These are phyloP conservation scores for Lepiota brunneoincarnata DNA, from an alignment of 768 basidiomycete genomes.

Conservation along the genomic window DNA sequence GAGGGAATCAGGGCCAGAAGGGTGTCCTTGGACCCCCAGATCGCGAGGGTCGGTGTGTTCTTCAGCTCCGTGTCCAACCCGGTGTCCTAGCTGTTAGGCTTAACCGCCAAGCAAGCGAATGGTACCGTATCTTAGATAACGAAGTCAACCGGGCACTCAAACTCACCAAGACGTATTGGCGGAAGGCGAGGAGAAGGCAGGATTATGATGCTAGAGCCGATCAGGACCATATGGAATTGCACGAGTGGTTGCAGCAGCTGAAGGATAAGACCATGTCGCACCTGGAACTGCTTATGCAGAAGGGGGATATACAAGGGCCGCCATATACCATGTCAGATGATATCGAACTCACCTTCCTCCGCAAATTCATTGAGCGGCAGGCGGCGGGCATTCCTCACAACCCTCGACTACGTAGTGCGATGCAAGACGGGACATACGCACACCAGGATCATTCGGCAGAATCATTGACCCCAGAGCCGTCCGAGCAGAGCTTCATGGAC, in stretches of 20 bases:
- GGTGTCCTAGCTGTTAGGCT: conserved; percentile 75
- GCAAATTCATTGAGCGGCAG: conserved; percentile 81
- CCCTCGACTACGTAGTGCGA: conserved; percentile 65
- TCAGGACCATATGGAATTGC: conserved; percentile 87
- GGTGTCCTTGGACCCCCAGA: conserved; percentile 72
- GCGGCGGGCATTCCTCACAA: conserved; percentile 75
- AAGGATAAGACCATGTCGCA: conserved; percentile 91
- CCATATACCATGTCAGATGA: conserved; percentile 82
- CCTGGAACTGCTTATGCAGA: conserved; percentile 83
- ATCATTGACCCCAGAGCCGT: conserved; percentile 47
- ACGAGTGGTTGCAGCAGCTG: conserved; percentile 84
- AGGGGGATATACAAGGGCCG: conserved; percentile 82
- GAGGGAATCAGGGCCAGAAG: conserved; percentile 86
- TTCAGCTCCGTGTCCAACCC: conserved; percentile 83
- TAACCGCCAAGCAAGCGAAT: conserved; percentile 76
- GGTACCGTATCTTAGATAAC: conserved; percentile 75
- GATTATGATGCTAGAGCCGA: conserved; percentile 84
- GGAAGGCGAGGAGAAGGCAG: conserved; percentile 77
- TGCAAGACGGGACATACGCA: conserved; percentile 28
- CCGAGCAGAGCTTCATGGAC: conserved; percentile 41
- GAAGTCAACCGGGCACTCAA: conserved; percentile 82
- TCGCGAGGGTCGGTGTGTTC: conserved; percentile 67
- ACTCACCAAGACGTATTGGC: conserved; percentile 84
- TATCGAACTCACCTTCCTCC: conserved; percentile 72
- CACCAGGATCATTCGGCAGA: conserved; percentile 44